Conservation (phyloP, 108 stramenopile species). For the Skeletonema grethae region DNA sequence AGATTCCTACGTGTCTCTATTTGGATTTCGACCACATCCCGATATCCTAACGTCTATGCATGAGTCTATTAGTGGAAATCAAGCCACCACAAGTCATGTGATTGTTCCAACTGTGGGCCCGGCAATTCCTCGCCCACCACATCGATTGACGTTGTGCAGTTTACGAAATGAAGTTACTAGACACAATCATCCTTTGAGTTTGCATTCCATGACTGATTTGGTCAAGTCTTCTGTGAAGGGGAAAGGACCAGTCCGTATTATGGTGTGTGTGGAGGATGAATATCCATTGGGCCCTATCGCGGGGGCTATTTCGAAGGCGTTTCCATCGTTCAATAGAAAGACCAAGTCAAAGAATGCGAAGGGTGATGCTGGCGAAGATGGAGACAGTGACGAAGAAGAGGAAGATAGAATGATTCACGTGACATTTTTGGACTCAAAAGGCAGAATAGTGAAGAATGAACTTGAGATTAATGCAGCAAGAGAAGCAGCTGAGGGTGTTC, state of each 20-base stretch:
- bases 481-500: conserved; percentile 47
- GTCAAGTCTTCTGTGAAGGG: conserved; percentile 22
- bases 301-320: conserved; percentile 61
- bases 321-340: conserved; percentile 67
- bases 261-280: conserved; percentile 32
- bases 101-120: conserved; percentile 46
- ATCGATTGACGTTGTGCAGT: conserved; percentile 29
- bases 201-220: conserved; percentile 64
- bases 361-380: conserved; percentile 7
- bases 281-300: conserved; percentile 37
- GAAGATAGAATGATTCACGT: conserved; percentile 32
- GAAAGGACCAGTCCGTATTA: conserved; percentile 12
- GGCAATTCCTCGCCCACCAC: conserved; percentile 42
- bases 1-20: conserved; percentile 44
- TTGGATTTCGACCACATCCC: conserved; percentile 48
- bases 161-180: conserved; percentile 49
- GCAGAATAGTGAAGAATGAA: conserved; percentile 29
- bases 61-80: conserved; percentile 1
- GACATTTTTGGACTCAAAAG: conserved; percentile 33
- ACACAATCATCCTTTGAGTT: conserved; percentile 71
- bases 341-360: conserved; percentile 13
- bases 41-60: conserved; percentile 35
- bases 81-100: conserved; percentile 14
- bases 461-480: conserved; percentile 33
- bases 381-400: conserved; percentile 14